Base-by-base conservation (phyloP, 257 asterid genomes). In the Prunella vulgaris region DNA sequence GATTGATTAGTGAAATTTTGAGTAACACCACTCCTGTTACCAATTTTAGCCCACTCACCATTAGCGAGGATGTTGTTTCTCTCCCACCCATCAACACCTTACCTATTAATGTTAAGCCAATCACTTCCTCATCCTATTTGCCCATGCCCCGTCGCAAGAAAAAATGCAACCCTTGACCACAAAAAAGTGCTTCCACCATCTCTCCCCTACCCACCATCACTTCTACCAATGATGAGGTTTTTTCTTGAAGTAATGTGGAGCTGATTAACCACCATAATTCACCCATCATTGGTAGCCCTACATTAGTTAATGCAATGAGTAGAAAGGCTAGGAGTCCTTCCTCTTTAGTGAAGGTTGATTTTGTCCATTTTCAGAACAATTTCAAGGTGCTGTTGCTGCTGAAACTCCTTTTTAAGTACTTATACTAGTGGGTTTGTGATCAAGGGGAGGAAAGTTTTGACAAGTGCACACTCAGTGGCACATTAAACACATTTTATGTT, bases 391-490 rank as follows among this genome's bases (percentile, higher is more conserved):
- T 89, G 2, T 87, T 87, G 89, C 88, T 83, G 81, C 79, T 80
- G 75, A 81, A 83, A 82, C n/a, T n/a, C n/a, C n/a, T n/a, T n/a
- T n/a, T 80, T 70, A 64, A 84, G 93, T 65, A 79, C 90, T 7
- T 78, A 81, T 54, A 82, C 84, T 71, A 83, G 86, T 42, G 94
- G 88, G 42, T 83, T 84, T 76, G 83, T 83, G 63, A 87, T 83
- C 3, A 62, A 69, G 14, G 88, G 88, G 56, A 73, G 87, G 70
- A 81, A 86, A 77, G 78, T 84, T 69, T 74, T 87, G 74, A 84
- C 90, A 5, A 83, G 80, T 79, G 94, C 94, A 10, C 94, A 85
- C 75, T 83, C 88, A 3, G 87, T 84, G 10, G 93, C 76, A 76
- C 84, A 87, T 81, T 68, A 79, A 64, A 85, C 88, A 5, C 90